Evolutionary conservation across 2,329 filamentous ascomycete species (phyloP), one percentile per base, ranked within the genome.

Genomic region (Aureobasidium sp.): DNA sequence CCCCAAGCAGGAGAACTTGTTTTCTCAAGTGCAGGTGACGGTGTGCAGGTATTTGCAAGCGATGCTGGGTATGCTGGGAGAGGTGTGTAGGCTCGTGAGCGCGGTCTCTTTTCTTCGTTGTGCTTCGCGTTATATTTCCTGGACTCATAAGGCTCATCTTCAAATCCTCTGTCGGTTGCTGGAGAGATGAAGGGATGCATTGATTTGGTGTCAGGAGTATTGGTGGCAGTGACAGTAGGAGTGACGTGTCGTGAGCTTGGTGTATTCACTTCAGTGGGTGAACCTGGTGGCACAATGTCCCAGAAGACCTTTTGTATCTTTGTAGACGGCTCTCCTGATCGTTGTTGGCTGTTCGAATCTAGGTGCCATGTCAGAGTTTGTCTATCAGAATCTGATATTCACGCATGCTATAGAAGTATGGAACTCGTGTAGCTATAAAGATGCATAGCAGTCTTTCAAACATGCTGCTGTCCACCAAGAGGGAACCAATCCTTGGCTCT

Each of bases 211-310:
- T 29, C 53, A 29, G 39, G 10, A 5, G 26, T 46, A 13, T 55
- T 29, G 24, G 7, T 13, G 15, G 15, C 13, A n/a, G 27, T 50
- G 29, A n/a, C 7, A n/a, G 17, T 34, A 48, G 46, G 46, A 17
- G 57, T 50, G 36, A 36, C 8, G 13, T 41, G 34, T 32, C 36
- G 20, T n/a, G 57, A 36, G 27, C 57, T 60, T 17, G 57, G 57
- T 32, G 57, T 60, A 17, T 60, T 60, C 12, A 50, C 57, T 32
- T 50, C 57, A 9, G 57, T 60, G 10, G 57, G 57, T 15, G 57
- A 60, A 17, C 57, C 57, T 20, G 36, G 37, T 24, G 44, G 57
- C 6, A 48, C 29, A 5, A 27, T 24, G 3, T 51, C 46, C 44
- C 46, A 60, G 26, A 48, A 39, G 29, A 51, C 32, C 9, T 26